Evolutionary conservation across 805 yeast genomes (phyloP).

Genomic region (Wickerhamomyces hampshirensis): DNA sequence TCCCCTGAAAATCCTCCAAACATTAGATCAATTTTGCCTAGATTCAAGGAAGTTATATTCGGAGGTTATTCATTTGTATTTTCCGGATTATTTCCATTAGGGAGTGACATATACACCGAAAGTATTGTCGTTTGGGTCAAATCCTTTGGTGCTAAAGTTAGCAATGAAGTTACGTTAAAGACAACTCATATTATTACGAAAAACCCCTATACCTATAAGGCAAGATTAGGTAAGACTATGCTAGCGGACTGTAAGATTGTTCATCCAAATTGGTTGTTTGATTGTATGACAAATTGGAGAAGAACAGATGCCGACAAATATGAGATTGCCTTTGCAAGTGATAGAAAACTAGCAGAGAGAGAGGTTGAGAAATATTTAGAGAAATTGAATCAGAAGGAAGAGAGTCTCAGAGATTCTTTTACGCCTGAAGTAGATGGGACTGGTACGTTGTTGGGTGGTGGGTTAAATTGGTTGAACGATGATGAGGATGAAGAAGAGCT

Average conservation of each 20-base stretch:
- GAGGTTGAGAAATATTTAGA: constrained; percentile 31
- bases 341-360: constrained; percentile 38
- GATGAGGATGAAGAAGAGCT: constrained; percentile 53
- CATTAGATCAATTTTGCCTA: constrained; percentile 65
- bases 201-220: constrained; percentile 78
- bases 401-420: constrained; percentile 21
- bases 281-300: constrained; percentile 77
- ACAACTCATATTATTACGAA: constrained; percentile 90
- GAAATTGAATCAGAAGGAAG: constrained; percentile 30
- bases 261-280: constrained; percentile 88
- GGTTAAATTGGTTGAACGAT: constrained; percentile 24
- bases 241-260: constrained; percentile 67
- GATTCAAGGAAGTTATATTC: constrained; percentile 66
- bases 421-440: constrained; percentile 38
- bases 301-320: constrained; percentile 59
- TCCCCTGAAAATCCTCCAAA: constrained; percentile 50
- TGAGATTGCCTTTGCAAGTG: constrained; percentile 46
- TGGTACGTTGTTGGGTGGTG: constrained; percentile 32
- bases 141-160: constrained; percentile 86
- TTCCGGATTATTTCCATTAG: constrained; percentile 89
- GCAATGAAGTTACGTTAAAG: constrained; percentile 58
- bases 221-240: constrained; percentile 66
- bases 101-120: constrained; percentile 63
- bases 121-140: constrained; percentile 91
- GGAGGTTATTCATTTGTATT: constrained; percentile 67